A percentile compares a stretch with the other conserved stretches of the same genome.
phyloP scores from a whole-genome alignment of 768 basidiomycete species.

The Lactarius sp. region DNA sequence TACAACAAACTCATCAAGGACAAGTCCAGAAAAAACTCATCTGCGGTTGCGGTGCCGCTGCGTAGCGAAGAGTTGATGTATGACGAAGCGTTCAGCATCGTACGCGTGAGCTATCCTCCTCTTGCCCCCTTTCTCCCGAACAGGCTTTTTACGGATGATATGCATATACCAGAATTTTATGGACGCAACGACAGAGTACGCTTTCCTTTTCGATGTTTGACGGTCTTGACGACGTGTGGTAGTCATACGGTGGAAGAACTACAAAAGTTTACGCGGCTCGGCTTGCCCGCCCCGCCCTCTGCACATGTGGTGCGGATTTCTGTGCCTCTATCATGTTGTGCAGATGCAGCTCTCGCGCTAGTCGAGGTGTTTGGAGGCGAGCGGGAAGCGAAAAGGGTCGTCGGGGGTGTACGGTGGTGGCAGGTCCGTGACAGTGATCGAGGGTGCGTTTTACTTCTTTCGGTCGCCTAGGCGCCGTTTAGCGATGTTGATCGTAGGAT shows the following conservation, averaged over 20 bases:
- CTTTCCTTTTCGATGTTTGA: conserved; percentile 10
- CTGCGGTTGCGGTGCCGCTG: conserved; percentile 30
- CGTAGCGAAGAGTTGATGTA: conserved; percentile 75
- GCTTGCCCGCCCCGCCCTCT: conserved; percentile 82
- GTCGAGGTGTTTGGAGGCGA: conserved; percentile 81
- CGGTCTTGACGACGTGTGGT: neutral
- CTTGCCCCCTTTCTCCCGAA: conserved; percentile 19
- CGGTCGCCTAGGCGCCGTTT: neutral
- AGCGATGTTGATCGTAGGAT: conserved; percentile 43
- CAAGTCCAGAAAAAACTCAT: neutral
- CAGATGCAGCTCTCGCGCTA: conserved; percentile 65
- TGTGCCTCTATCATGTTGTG: conserved; percentile 71
- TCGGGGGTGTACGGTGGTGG: conserved; percentile 97
- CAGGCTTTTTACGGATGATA: neutral
- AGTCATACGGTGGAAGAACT: conserved; percentile 85
- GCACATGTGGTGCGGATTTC: conserved; percentile 63
- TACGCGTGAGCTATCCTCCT: conserved; percentile 44
- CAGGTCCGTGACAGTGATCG: conserved; percentile 72
- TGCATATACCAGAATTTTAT: conserved; percentile 53
- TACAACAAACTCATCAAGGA: conserved; percentile 48
- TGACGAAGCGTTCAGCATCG: conserved; percentile 69
- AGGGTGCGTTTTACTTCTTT: conserved; percentile 48
- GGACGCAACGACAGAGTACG: conserved; percentile 62
- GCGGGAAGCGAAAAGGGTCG: conserved; percentile 55
- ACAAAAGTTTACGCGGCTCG: conserved; percentile 72